These are phyloP conservation scores for Geranomyces variabilis DNA, from an alignment of 192 early-diverging fungal species.

Conservation along the genomic window DNA sequence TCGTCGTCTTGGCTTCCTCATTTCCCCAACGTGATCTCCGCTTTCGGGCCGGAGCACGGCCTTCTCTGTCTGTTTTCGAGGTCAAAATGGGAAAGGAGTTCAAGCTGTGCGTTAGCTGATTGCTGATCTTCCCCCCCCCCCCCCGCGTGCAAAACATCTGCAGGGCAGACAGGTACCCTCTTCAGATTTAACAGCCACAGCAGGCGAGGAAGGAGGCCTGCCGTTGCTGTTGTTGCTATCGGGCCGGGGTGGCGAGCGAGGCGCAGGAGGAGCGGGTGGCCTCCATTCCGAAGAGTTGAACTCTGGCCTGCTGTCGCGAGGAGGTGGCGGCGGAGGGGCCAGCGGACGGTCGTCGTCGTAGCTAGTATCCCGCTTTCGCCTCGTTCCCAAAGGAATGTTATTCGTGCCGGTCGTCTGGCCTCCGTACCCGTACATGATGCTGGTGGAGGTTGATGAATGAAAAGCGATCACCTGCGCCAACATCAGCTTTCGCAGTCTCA, in stretches of 20 bases:
- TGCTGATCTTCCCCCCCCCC: too few species aligned
- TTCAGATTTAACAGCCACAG: too few species aligned
- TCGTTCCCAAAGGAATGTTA: constrained; percentile 42
- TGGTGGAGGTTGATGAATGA: too few species aligned
- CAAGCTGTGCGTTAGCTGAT: constrained; percentile 1
- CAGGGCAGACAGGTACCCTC: too few species aligned
- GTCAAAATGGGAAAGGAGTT: background rate
- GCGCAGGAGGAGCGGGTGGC: constrained; percentile 5
- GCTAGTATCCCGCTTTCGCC: constrained; percentile 27
- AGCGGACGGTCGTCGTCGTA: constrained; percentile 1
- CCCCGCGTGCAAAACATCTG: too few species aligned
- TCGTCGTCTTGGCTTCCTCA: constrained; percentile 69
- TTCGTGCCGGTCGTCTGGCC: constrained; percentile 39
- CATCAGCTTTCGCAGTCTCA: too few species aligned
- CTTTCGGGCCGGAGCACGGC: constrained; percentile 41
- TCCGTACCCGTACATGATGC: constrained; percentile 29
- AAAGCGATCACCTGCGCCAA: too few species aligned
- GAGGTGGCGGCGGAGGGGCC: constrained; percentile 7
- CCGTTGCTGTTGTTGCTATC: background rate
- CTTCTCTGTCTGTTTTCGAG: constrained; percentile 41
- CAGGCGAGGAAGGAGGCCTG: background rate
- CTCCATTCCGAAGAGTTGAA: background rate
- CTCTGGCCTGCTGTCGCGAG: background rate
- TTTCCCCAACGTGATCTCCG: constrained; percentile 91
- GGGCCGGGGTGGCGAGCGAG: background rate